Conservation (phyloP, 2,329 filamentous ascomycete genomes). For the Colletotrichum sp. region DNA sequence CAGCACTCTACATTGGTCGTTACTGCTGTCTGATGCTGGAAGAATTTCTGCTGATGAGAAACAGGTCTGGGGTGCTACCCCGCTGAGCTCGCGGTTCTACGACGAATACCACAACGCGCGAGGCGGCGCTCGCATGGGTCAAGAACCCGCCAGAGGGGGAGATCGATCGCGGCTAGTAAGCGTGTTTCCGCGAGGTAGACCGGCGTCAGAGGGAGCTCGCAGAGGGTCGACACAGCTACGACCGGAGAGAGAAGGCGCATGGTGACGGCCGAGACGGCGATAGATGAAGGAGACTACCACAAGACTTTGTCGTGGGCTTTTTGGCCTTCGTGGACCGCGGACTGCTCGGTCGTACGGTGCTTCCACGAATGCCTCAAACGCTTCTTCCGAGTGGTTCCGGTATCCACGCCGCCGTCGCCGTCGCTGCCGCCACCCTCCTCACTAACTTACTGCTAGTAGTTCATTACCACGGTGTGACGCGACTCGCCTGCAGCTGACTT, state of each 20-base stretch:
- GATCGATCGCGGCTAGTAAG: not conserved
- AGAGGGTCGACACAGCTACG: not conserved
- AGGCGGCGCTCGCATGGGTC: not conserved
- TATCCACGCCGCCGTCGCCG: no score
- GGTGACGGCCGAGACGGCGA: not conserved
- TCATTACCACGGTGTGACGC: no score
- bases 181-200: not conserved
- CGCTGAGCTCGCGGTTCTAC: not conserved
- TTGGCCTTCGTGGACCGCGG: not conserved
- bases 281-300: not conserved
- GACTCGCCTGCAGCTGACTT: no score
- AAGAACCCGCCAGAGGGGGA: not conserved
- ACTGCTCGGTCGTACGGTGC: not conserved
- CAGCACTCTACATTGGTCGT: not conserved
- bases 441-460: no score
- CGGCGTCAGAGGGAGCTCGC: not conserved
- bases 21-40: not conserved
- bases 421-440: no score
- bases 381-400: not conserved
- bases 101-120: not conserved
- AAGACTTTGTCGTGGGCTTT: not conserved
- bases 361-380: not conserved
- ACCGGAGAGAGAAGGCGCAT: not conserved
- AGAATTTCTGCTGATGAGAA: not conserved
- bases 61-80: not conserved